Evolutionary conservation across 306 rosid genomes (phyloP), one percentile per base, ranked within the genome.

Genomic region (Acmispon strigosus): DNA sequence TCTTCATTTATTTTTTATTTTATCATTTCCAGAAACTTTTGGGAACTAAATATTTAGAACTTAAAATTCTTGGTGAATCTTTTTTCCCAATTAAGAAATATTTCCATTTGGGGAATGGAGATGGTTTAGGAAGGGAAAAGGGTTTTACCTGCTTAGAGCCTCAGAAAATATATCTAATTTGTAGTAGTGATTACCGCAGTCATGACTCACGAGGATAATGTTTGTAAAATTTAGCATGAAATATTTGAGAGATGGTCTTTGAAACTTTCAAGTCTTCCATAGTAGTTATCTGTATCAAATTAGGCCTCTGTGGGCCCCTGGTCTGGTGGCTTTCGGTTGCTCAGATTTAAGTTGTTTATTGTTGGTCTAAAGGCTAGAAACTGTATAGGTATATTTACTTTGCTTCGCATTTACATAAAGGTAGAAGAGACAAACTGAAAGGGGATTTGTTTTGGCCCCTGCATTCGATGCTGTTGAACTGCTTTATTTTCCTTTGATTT

Each of bases 401-500:
- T 22, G 27, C 49, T 56, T 20, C 75, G 0, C 37, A 20, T 44
- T 16, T 16, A 18, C 74, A 74, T 3, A 57, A 62, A 52, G 76
- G 49, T 39, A 48, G 55, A 47, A 49, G 63, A 24, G 62, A 61
- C 39, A 34, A 61, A 39, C 32, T 61, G 4, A 7, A n/a, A 32
- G 37, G 61, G 57, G 50, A 39, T 67, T 67, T 68, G 22, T 51
- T 48, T 37, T 56, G 55, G 53, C 67, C 50, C 74, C 45, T 43
- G 67, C 53, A 24, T 77, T 62, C 49, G 37, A 10, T 15, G 56
- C 16, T 44, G 39, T 76, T 73, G 10, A 6, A 20, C 17, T 60
- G 56, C 2, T 20, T 47, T 56, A 17, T 60, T 50, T 58, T 37
- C 68, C 6, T 58, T 54, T 13, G 62, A 75, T 59, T 67, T 52